Conservation (phyloP, 495 filamentous ascomycete species). For the Xylaria sp. region DNA sequence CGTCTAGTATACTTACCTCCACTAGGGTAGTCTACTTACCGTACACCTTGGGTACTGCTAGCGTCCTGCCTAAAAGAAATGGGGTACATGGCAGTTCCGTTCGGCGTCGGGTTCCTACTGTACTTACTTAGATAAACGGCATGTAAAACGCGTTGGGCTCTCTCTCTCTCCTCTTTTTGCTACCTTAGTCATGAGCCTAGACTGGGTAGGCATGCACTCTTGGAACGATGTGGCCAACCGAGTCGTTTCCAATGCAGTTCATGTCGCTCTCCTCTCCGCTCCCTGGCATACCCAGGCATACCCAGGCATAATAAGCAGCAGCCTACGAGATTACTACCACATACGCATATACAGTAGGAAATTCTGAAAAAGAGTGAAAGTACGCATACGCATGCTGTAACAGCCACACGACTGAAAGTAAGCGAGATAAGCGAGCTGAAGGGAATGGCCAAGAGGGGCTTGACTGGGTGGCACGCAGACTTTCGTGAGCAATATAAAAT, state of each 20-base stretch:
- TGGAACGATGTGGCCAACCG: not conserved
- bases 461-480: not conserved
- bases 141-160: conserved; percentile 4
- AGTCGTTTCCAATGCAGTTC: not conserved
- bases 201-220: not conserved
- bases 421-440: conserved; percentile 21
- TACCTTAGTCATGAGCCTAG: conserved; percentile 4
- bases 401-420: not conserved
- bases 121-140: not conserved
- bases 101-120: conserved; percentile 7
- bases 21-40: too few relatives aligned
- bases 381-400: too few relatives aligned
- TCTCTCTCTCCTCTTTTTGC: too few relatives aligned
- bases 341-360: too few relatives aligned
- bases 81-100: conserved; percentile 5
- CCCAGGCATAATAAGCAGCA: too few relatives aligned
- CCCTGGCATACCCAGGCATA: not conserved
- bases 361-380: conserved; percentile 1
- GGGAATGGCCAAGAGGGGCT: not conserved
- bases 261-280: not conserved
- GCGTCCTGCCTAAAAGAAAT: not conserved
- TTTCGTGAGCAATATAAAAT: conserved; percentile 1
- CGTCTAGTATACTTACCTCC: too few relatives aligned
- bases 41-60: not conserved
- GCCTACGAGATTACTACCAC: not conserved